A percentile compares a stretch with the other conserved stretches of the same genome.
Evolutionary conservation across 2,329 filamentous ascomycete species (phyloP).

Genomic region (Teratosphaeria pseudoeucalypti): DNA sequence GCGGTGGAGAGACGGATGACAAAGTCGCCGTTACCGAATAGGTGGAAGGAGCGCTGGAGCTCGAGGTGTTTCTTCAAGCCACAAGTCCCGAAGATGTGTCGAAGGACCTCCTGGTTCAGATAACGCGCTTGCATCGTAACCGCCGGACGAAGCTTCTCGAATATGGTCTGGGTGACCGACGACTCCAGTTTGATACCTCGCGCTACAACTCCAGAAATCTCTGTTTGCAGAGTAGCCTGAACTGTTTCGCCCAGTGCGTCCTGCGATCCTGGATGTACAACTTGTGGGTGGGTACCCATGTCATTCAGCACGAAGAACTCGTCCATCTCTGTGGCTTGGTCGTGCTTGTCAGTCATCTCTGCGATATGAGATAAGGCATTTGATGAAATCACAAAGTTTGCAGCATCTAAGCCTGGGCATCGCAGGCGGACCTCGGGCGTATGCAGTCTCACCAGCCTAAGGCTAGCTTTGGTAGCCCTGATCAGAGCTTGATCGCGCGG

Average conservation of each 20-base stretch:
- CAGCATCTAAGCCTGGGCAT: background rate
- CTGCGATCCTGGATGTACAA: background rate
- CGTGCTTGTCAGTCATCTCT: background rate
- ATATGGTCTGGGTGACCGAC: constrained; percentile 1
- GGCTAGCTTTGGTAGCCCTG: constrained; percentile 70
- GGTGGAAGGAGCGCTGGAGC: constrained; percentile 68
- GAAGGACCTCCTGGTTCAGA: constrained; percentile 66
- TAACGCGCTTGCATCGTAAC: constrained; percentile 64
- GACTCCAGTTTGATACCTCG: background rate
- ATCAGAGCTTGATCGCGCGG: constrained; percentile 58
- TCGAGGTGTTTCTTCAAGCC: constrained; percentile 60
- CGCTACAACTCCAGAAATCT: background rate
- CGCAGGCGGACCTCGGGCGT: constrained; percentile 52
- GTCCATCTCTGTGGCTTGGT: background rate
- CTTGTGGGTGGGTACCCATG: background rate
- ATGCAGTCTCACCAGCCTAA: constrained; percentile 60
- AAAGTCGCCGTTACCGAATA: constrained; percentile 78
- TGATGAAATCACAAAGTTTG: background rate
- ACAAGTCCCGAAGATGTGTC: constrained; percentile 66
- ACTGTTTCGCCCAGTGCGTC: background rate
- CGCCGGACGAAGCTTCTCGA: constrained; percentile 40
- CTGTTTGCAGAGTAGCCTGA: background rate
- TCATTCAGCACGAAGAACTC: background rate
- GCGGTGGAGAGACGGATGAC: constrained; percentile 68
- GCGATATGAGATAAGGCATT: background rate